Conservation (phyloP, 2,329 filamentous ascomycete genomes). For the Fusarium tjaetaba region DNA sequence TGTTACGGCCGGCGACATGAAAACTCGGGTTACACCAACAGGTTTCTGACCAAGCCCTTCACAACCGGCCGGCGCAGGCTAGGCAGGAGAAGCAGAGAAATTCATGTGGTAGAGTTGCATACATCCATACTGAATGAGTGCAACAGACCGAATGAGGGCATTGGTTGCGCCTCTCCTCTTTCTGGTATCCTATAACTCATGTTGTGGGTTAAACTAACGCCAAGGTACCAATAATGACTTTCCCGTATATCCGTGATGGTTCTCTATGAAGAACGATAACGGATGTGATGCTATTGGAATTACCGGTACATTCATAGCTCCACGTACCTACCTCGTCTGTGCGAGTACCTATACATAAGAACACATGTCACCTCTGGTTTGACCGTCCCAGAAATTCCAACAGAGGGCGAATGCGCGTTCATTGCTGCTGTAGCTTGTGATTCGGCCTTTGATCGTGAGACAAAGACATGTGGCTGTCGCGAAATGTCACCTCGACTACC, state of each 20-base stretch:
- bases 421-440: conserved; percentile 10
- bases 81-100: neutral
- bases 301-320: neutral
- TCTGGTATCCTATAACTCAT: neutral
- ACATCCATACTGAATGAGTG: neutral
- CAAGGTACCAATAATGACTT: neutral
- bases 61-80: neutral
- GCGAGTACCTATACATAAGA: neutral
- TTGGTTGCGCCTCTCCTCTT: neutral
- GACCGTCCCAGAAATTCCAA: neutral
- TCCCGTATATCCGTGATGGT: neutral
- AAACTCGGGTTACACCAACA: conserved; percentile 17
- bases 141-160: neutral
- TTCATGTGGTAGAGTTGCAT: neutral
- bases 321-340: neutral
- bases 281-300: neutral
- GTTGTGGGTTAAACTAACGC: neutral
- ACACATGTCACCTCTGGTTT: neutral
- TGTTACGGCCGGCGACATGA: neutral
- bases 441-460: conserved; percentile 1
- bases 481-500: conserved; percentile 7
- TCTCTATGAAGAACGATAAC: neutral
- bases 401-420: neutral
- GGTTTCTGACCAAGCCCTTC: neutral
- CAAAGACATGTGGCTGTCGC: conserved; percentile 3